Percentiles rank a stretch among this genome's conserved stretches.
phyloP scores from a whole-genome alignment of 2,329 filamentous ascomycete species.

The Macrophomina pseudophaseolina region DNA sequence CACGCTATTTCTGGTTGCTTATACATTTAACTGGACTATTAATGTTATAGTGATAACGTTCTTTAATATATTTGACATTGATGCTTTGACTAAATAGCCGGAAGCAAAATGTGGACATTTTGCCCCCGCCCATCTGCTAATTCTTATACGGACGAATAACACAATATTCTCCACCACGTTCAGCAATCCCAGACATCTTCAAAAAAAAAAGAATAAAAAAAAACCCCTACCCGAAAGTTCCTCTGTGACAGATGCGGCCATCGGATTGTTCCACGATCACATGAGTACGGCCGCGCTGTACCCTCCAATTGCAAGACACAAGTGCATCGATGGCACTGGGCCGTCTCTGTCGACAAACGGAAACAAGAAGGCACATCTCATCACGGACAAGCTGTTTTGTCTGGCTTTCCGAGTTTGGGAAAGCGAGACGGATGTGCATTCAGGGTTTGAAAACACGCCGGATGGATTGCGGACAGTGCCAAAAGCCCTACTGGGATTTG shows the following conservation, averaged over 20 bases:
- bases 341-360: too few species aligned
- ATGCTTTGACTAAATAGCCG: too few species aligned
- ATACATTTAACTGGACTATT: too few species aligned
- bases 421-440: neutral
- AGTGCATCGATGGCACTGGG: neutral
- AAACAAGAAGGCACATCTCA: neutral
- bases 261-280: neutral
- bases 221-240: neutral
- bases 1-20: too few species aligned
- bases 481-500: neutral
- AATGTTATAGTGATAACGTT: too few species aligned
- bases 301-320: neutral
- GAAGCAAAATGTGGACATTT: too few species aligned
- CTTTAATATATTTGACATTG: too few species aligned
- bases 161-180: too few species aligned
- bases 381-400: slow-evolving; percentile 3
- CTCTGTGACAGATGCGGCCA: neutral
- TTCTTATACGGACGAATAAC: too few species aligned
- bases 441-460: neutral
- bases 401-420: neutral
- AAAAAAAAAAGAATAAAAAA: too few species aligned
- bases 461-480: neutral
- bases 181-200: too few species aligned
- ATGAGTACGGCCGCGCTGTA: slow-evolving; percentile 6
- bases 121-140: too few species aligned